These are phyloP conservation scores for Apodospora peruviana DNA, from an alignment of 495 filamentous ascomycete genomes.

Conservation along the genomic window DNA sequence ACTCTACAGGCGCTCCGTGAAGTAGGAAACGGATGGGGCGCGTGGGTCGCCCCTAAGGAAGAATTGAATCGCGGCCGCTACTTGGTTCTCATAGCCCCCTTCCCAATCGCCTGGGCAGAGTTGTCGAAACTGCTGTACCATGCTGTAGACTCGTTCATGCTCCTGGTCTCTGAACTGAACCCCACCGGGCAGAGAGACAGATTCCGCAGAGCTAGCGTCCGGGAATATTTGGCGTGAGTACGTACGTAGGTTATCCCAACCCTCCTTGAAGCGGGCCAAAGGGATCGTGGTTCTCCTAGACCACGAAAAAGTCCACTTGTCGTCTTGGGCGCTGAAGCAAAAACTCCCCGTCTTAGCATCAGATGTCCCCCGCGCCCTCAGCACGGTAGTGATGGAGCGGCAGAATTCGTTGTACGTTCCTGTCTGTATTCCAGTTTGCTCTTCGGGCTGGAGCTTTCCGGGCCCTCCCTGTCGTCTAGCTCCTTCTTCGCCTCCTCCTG, in stretches of 20 bases:
- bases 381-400: neutral
- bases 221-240: neutral
- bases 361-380: neutral
- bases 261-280: conserved; percentile 5
- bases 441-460: neutral
- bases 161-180: neutral
- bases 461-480: too few species aligned
- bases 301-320: conserved; percentile 4
- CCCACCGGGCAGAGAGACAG: neutral
- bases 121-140: conserved; percentile 2
- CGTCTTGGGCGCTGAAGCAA: conserved; percentile 4
- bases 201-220: neutral
- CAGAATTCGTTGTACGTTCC: conserved; percentile 6
- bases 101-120: conserved; percentile 2
- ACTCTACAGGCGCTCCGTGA: neutral
- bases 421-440: conserved; percentile 2
- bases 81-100: neutral
- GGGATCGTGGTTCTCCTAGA: conserved; percentile 1
- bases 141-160: conserved; percentile 1
- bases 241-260: conserved; percentile 5
- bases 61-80: neutral
- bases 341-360: neutral
- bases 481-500: too few species aligned
- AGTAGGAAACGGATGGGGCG: neutral
- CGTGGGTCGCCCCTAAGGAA: neutral